phyloP scores from a whole-genome alignment of 495 filamentous ascomycete genomes.

The Podospora didyma region DNA sequence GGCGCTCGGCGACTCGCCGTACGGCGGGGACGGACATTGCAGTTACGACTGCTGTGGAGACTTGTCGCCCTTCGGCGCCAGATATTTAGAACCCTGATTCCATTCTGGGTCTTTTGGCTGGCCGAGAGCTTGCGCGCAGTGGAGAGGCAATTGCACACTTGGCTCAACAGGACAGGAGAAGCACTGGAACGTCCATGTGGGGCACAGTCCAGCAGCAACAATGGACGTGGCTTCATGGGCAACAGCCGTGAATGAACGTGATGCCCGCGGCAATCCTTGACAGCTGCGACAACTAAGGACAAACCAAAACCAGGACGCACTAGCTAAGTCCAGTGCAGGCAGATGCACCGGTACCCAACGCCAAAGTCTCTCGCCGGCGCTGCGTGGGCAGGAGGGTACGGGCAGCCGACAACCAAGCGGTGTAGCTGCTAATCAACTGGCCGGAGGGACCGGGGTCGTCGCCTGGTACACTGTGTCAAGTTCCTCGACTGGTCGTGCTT shows the following conservation, averaged over 20 bases:
- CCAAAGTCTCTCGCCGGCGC: slow-evolving; percentile 14
- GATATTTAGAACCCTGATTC: neutral
- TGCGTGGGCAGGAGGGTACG: slow-evolving; percentile 15
- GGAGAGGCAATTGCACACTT: slow-evolving; percentile 10
- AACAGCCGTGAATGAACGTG: neutral
- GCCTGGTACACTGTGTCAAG: slow-evolving; percentile 4
- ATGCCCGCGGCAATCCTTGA: neutral
- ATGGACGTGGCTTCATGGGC: slow-evolving; percentile 25
- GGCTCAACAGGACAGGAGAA: slow-evolving; percentile 15
- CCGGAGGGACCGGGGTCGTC: neutral
- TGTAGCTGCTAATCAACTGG: slow-evolving; percentile 21
- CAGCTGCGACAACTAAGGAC: neutral
- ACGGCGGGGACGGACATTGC: neutral
- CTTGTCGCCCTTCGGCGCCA: slow-evolving; percentile 2
- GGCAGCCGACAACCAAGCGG: slow-evolving; percentile 11
- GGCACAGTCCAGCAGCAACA: slow-evolving; percentile 2
- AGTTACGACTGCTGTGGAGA: neutral
- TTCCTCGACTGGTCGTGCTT: no score
- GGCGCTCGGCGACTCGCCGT: neutral
- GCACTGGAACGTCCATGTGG: slow-evolving; percentile 11
- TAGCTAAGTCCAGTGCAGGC: slow-evolving; percentile 4
- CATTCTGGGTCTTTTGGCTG: slow-evolving; percentile 2
- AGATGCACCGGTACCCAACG: slow-evolving; percentile 31
- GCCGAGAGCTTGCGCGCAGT: no score
- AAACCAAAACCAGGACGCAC: neutral